phyloP scores from a whole-genome alignment of 1,139 yeast genomes.

The Magnusiomyces paraingens region DNA sequence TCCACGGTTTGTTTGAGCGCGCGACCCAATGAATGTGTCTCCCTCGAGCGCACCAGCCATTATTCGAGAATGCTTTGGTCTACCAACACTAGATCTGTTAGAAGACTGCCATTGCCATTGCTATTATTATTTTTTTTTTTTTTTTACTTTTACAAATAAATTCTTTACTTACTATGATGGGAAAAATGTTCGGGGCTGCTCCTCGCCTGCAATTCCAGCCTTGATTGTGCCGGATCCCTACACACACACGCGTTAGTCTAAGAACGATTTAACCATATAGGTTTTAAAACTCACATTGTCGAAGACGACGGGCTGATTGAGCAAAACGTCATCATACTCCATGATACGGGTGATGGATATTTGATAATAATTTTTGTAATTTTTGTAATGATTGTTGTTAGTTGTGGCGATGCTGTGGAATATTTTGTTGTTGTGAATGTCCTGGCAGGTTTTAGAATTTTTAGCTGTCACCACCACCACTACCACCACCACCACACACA shows the following conservation, averaged over 20 bases:
- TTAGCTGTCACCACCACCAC: too few species aligned
- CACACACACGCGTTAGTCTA: conserved; percentile 2
- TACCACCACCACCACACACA: too few species aligned
- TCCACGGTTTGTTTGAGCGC: conserved; percentile 73
- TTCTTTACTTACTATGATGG: conserved; percentile 37
- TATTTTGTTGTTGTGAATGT: too few species aligned
- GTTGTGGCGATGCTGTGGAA: too few species aligned
- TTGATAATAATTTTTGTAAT: neutral
- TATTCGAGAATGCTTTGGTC: conserved; percentile 74
- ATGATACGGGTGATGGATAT: conserved; percentile 15
- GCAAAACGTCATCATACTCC: conserved; percentile 35
- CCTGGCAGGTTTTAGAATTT: too few species aligned
- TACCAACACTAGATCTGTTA: conserved; percentile 50
- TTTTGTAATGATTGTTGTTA: too few species aligned
- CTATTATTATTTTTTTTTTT: neutral
- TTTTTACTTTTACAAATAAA: conserved; percentile 8
- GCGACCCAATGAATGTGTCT: conserved; percentile 61
- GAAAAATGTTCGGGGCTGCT: conserved; percentile 56
- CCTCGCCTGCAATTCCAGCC: conserved; percentile 93
- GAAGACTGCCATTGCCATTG: neutral
- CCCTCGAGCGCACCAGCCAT: conserved; percentile 76
- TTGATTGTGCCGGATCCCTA: conserved; percentile 81
- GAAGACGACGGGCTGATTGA: conserved; percentile 83
- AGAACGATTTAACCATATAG: neutral
- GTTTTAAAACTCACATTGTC: conserved; percentile 50